Conservation (phyloP, 495 filamentous ascomycete species). For the Penicillium herquei region DNA sequence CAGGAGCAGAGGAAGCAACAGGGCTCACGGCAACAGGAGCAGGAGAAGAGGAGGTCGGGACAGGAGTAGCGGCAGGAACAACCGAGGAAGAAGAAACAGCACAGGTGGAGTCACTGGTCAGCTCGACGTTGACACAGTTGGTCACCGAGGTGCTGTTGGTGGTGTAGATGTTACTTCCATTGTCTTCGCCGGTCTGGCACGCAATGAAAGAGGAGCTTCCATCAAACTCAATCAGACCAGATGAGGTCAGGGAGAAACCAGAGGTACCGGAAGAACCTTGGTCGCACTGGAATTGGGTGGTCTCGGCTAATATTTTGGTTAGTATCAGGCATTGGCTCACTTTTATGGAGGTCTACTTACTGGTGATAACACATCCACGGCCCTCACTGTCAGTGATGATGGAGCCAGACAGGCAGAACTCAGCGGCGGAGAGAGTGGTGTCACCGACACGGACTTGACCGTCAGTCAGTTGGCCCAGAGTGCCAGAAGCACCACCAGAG, state of each 20-base stretch:
- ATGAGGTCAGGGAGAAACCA: conserved; percentile 49
- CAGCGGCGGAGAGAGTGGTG: conserved; percentile 32
- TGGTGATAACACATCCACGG: conserved; percentile 58
- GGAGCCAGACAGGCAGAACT: conserved; percentile 48
- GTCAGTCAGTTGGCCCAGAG: conserved; percentile 51
- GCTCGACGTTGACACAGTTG: conserved; percentile 43
- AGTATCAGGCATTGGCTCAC: neutral
- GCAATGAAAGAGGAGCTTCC: conserved; percentile 50
- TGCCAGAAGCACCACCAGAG: conserved; percentile 45
- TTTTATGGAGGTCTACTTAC: conserved; percentile 29
- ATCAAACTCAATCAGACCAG: conserved; percentile 44
- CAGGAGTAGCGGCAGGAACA: neutral
- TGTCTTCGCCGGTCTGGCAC: conserved; percentile 51
- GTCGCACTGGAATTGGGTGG: conserved; percentile 69
- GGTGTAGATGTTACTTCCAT: conserved; percentile 53
- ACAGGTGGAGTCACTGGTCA: conserved; percentile 49
- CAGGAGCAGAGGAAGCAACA: neutral
- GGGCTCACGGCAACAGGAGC: neutral
- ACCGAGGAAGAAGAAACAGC: neutral
- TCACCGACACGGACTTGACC: conserved; percentile 55
- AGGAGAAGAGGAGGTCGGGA: neutral
- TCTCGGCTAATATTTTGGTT: conserved; percentile 40
- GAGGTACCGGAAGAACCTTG: conserved; percentile 41
- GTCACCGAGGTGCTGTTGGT: conserved; percentile 41
- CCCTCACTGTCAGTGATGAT: conserved; percentile 53